Base-by-base conservation (phyloP, 2,329 filamentous ascomycete species). In the Pseudocercospora ulei region DNA sequence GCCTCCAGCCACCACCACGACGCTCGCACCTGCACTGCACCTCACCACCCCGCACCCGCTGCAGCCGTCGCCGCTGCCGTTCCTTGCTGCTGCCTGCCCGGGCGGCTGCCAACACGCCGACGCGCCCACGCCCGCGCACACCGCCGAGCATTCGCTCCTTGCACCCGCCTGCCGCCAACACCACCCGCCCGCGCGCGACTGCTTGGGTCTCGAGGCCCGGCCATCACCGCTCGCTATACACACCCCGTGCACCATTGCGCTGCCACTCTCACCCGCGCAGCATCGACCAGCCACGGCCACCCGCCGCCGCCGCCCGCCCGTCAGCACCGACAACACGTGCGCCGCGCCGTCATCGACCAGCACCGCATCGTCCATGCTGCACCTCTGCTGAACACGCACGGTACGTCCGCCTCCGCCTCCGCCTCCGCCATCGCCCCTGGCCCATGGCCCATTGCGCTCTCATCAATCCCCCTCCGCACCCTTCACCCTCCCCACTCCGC, bases 321-420 rank as follows among this genome's bases (percentile, higher is more conserved):
- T 14, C 30, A 17, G n/a, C 30, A 13, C 18, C 9, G 18, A 22
- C 18, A 33, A 11, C n/a, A 23, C 20, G 20, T 23, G 30, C 37
- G 31, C 25, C 17, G 25, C 39, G 23, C 18, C 30, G 28, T 35
- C 28, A 18, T 22, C 29, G 11, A 11, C 35, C 14, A 22, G 29
- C 35, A 43, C 30, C 27, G 41, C 41, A 44, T 36, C 23, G 27
- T 37, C 41, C 41, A 44, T 44, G 41, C 41, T 39, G 41, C 41
- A 37, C 37, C 31, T 37, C 35, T 33, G 30, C 30, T 39, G 41
- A 44, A 44, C n/a, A n/a, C n/a, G n/a, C n/a, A n/a, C 36, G 33
- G 41, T 44, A 44, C 31, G 36, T 36, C 29, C 35, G 19, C 27
- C 39, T 31, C 27, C 23, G 23, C 23, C 24, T 14, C 11, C 27